These are phyloP conservation scores for Emergomyces pasteurianus DNA, from an alignment of 2,329 filamentous ascomycete species.

Conservation along the genomic window DNA sequence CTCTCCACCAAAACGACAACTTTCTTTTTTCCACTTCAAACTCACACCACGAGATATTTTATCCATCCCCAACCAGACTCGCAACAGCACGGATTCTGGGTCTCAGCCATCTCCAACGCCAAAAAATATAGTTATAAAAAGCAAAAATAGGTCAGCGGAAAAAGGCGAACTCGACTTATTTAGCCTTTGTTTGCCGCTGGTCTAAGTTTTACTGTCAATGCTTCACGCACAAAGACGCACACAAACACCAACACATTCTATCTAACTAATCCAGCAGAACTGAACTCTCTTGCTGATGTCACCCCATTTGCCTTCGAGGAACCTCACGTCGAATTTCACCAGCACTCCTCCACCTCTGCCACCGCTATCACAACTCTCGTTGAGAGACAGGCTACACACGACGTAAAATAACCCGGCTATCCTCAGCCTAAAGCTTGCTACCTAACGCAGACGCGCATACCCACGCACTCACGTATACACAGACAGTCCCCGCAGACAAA, in stretches of 20 bases:
- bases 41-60: background rate
- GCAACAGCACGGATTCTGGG: background rate
- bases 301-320: constrained; percentile 1
- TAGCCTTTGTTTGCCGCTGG: background rate
- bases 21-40: background rate
- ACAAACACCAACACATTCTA: too few relatives aligned
- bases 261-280: background rate
- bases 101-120: background rate
- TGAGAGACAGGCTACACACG: background rate
- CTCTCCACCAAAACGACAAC: background rate
- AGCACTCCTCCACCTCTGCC: background rate
- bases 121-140: background rate
- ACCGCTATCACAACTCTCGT: background rate
- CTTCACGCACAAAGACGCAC: background rate
- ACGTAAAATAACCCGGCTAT: background rate
- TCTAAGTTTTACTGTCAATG: background rate
- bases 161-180: too few relatives aligned
- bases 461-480: background rate
- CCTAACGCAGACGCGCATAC: background rate
- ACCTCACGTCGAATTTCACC: constrained; percentile 1
- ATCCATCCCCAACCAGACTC: too few relatives aligned
- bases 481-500: background rate
- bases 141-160: too few relatives aligned
- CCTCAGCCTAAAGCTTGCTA: background rate
- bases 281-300: constrained; percentile 1